Conservation (phyloP, 2,329 filamentous ascomycete genomes). For the Orbilia javanica region DNA sequence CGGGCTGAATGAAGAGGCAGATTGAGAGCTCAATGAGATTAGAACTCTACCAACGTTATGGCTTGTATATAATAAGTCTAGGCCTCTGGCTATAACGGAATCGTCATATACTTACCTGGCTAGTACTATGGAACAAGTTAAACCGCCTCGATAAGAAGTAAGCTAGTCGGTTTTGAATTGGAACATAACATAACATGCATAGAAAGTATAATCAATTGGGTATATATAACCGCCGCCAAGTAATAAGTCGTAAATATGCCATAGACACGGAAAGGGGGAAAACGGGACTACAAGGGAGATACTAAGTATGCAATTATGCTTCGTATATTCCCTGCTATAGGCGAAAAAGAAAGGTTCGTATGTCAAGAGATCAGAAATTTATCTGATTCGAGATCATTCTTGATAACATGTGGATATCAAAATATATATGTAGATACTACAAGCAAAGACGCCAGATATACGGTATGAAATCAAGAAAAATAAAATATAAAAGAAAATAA, state of each 20-base stretch:
- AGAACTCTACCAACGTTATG: not conserved
- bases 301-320: not conserved
- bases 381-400: not conserved
- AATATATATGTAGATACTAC: slow-evolving; percentile 7
- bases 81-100: too few species aligned
- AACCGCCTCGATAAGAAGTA: not conserved
- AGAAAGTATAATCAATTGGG: too few species aligned
- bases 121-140: not conserved
- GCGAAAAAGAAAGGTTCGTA: not conserved
- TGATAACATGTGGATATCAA: slow-evolving; percentile 8
- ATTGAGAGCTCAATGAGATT: not conserved
- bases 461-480: not conserved
- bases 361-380: not conserved
- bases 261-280: too few species aligned
- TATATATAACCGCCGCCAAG: too few species aligned
- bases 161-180: too few species aligned
- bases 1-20: not conserved
- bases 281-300: not conserved
- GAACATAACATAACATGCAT: too few species aligned
- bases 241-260: too few species aligned
- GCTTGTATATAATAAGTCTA: not conserved
- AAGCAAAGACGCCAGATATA: slow-evolving; percentile 22
- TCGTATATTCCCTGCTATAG: not conserved
- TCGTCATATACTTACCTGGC: too few species aligned
- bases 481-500: not conserved